A percentile compares a stretch with the other conserved stretches of the same genome.
phyloP scores from a whole-genome alignment of 176 grass and related monocot genomes.

The Secale cereale region DNA sequence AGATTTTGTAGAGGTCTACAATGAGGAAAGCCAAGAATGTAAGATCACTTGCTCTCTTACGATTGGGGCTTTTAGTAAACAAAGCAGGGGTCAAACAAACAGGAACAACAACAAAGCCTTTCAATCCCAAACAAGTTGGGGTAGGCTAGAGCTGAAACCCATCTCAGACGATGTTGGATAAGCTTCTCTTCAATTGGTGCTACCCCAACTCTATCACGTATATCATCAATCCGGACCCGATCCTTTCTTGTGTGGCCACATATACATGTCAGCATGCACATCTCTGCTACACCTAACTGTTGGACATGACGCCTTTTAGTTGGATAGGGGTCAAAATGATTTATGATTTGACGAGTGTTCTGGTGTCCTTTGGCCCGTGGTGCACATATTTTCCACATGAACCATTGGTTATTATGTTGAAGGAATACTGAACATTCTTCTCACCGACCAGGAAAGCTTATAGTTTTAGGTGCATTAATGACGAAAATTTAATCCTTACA shows the following conservation, averaged over 20 bases:
- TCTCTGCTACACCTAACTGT: too few relatives aligned
- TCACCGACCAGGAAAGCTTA: neutral
- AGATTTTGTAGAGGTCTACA: conserved; percentile 99
- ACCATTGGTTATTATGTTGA: neutral
- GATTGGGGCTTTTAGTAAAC: neutral
- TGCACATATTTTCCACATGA: conserved; percentile 5
- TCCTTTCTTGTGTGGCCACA: too few relatives aligned
- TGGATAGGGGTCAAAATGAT: conserved; percentile 1
- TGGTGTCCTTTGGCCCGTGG: neutral
- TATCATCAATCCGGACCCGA: too few relatives aligned
- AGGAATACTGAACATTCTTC: neutral
- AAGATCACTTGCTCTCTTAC: conserved; percentile 24
- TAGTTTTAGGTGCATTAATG: conserved; percentile 1
- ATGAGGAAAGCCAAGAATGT: conserved; percentile 88
- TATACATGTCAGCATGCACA: too few relatives aligned
- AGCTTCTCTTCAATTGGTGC: too few relatives aligned
- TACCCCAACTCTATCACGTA: too few relatives aligned
- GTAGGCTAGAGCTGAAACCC: too few relatives aligned
- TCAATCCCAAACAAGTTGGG: too few relatives aligned
- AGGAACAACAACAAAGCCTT: too few relatives aligned
- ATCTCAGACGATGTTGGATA: too few relatives aligned
- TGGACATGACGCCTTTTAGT: too few relatives aligned
- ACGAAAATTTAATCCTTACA: neutral
- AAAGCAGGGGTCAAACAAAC: conserved; percentile 2
- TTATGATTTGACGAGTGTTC: neutral